phyloP scores from a whole-genome alignment of 441 rosid species.

The Aquilaria agallochum region DNA sequence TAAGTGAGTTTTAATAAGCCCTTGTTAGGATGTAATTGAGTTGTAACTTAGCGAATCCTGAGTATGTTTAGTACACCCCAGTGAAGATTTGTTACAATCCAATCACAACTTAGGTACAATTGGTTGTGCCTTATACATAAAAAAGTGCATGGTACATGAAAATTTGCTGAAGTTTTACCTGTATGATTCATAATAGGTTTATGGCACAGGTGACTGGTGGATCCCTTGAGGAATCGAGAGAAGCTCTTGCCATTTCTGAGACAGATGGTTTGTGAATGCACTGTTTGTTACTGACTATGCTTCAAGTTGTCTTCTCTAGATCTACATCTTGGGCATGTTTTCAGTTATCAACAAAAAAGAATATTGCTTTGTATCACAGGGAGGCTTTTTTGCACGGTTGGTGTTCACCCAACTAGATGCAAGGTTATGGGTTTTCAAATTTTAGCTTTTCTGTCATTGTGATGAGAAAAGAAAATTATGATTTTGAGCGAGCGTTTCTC shows the following conservation, averaged over 20 bases:
- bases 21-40: too few relatives aligned
- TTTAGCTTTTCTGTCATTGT: too few relatives aligned
- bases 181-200: slow-evolving; percentile 10
- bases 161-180: background rate
- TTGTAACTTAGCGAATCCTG: too few relatives aligned
- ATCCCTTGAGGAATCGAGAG: slow-evolving; percentile 80
- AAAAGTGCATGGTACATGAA: background rate
- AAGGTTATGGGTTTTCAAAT: slow-evolving; percentile 33
- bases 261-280: slow-evolving; percentile 60
- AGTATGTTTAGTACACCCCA: too few relatives aligned
- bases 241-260: slow-evolving; percentile 95
- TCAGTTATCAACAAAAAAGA: background rate
- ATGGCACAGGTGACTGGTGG: slow-evolving; percentile 86
- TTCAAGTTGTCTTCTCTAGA: background rate
- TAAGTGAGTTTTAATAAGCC: too few relatives aligned
- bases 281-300: slow-evolving; percentile 1
- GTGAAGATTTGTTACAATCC: too few relatives aligned
- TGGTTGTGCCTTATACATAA: too few relatives aligned
- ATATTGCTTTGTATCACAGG: slow-evolving; percentile 34
- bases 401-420: slow-evolving; percentile 97
- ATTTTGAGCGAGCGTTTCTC: slow-evolving; percentile 16
- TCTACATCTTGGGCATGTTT: background rate
- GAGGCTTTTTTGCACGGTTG: slow-evolving; percentile 90
- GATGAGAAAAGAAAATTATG: background rate
- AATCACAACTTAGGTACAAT: too few relatives aligned